Base-by-base conservation (phyloP, 768 basidiomycete species). In the Termitomyces sp. region DNA sequence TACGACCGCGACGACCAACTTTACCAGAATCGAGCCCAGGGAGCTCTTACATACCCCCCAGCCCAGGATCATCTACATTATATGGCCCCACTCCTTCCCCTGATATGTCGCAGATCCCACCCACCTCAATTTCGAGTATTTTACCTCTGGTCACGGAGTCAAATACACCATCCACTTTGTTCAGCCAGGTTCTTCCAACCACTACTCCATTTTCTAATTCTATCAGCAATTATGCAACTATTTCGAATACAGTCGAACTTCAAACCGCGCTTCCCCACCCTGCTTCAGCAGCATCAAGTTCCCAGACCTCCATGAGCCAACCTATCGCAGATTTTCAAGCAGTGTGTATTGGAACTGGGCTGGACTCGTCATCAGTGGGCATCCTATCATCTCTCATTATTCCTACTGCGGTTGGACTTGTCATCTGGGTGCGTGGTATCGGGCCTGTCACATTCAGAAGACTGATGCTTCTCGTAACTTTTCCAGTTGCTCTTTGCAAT, bases 321-420 rank as follows among this genome's bases (percentile, higher is more conserved):
- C 58, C n/a, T 42, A 67, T 59, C 35, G 55, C 70, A n/a, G 57
- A 70, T 39, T 63, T 73, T 42, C 66, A 68, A 38, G 66, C 79
- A 16, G 74, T 88, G 2, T 92, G 90, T 70, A 78, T 86, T 56
- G 90, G 90, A 39, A 65, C 81, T 32, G 88, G 88, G 4, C 62
- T 90, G 33, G 90, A 92, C 71, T 78, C 84, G 32, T 80, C 83
- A 16, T 80, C 86, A 8, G 76, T 82, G 62, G 90, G 90, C 13
- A 68, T 91, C 7, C 67, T 92, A 16, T 79, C 86, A 16, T 78
- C 84, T 7, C 68, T 87, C 38, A 71, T 89, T 51, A 66, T 90
- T 33, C 82, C 85, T n/a, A 83, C 79, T 62, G 72, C 75, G 12
- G 70, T 88, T 57, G 90, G 90, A 9, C 69, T 90, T n/a, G 67